Evolutionary conservation across 2,329 filamentous ascomycete genomes (phyloP).

Genomic region (Exophiala calicioides): DNA sequence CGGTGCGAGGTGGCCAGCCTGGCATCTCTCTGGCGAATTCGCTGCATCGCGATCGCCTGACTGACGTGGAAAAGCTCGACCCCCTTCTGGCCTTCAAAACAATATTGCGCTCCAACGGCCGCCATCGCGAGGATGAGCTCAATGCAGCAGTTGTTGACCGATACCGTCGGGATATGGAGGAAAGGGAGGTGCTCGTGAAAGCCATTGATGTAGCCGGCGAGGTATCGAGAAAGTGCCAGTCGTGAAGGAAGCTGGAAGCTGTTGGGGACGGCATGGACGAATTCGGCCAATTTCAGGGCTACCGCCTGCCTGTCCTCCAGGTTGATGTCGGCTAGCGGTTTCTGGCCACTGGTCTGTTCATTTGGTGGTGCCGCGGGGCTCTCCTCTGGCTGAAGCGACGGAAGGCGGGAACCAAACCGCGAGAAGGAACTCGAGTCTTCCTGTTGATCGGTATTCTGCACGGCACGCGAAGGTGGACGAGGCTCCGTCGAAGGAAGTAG

Average conservation of each 20-base stretch:
- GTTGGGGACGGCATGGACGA: constrained; percentile 20
- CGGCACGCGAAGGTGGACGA: constrained; percentile 8
- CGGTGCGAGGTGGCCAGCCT: constrained; percentile 20
- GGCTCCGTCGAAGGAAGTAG: constrained; percentile 12
- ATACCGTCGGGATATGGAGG: constrained; percentile 27
- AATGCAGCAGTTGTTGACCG: constrained; percentile 24
- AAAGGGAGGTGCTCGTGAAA: constrained; percentile 34
- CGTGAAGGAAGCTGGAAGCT: constrained; percentile 31
- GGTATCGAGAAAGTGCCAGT: constrained; percentile 30
- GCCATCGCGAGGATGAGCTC: constrained; percentile 32
- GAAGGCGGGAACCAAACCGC: constrained; percentile 42
- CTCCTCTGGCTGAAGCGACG: constrained; percentile 43
- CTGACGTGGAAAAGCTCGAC: constrained; percentile 28
- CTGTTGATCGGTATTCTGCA: constrained; percentile 35
- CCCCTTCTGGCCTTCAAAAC: constrained; percentile 30
- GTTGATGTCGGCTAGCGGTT: constrained; percentile 39
- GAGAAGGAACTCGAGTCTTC: constrained; percentile 36
- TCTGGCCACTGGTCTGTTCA: constrained; percentile 20
- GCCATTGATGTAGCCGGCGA: constrained; percentile 32
- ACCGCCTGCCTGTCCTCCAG: constrained; percentile 36
- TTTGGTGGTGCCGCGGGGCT: constrained; percentile 20
- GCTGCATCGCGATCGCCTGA: constrained; percentile 29
- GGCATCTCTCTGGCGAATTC: constrained; percentile 28
- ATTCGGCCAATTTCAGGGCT: constrained; percentile 27
- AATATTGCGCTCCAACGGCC: constrained; percentile 31